Evolutionary conservation across 768 basidiomycete genomes (phyloP).

Genomic region (Asterophora lycoperdoides): DNA sequence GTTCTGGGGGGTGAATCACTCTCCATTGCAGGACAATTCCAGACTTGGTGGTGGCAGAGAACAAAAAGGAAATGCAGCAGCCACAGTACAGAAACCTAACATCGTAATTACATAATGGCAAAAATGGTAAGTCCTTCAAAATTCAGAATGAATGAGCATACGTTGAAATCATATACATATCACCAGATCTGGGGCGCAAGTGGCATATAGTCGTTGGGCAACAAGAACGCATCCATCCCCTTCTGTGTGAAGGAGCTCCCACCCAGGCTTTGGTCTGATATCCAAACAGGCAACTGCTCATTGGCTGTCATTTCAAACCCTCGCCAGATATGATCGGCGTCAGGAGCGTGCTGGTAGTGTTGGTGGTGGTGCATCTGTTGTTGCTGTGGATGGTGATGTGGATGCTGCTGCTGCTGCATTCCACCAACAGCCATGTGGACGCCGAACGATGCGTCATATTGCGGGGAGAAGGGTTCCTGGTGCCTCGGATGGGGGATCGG

Average conservation of each 20-base stretch:
- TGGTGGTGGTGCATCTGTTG: slow-evolving; percentile 27
- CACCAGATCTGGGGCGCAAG: slow-evolving; percentile 75
- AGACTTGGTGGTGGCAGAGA: background rate
- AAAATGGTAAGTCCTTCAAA: background rate
- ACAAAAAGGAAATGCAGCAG: background rate
- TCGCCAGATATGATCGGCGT: slow-evolving; percentile 71
- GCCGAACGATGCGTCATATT: slow-evolving; percentile 45
- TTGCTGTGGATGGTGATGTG: slow-evolving; percentile 21
- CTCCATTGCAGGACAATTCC: background rate
- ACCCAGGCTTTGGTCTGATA: slow-evolving; percentile 78
- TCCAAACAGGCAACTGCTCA: slow-evolving; percentile 81
- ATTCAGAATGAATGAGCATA: slow-evolving; percentile 8
- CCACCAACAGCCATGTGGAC: slow-evolving; percentile 15
- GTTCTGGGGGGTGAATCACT: background rate
- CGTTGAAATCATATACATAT: slow-evolving; percentile 14
- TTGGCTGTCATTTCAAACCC: slow-evolving; percentile 68
- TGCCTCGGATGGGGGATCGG: slow-evolving; percentile 34
- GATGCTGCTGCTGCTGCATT: slow-evolving; percentile 21
- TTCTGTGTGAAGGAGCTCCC: slow-evolving; percentile 72
- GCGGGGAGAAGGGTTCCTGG: slow-evolving; percentile 52
- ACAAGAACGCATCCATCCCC: slow-evolving; percentile 82
- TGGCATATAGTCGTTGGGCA: slow-evolving; percentile 71
- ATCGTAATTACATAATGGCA: slow-evolving; percentile 13
- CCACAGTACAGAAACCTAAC: slow-evolving; percentile 2
- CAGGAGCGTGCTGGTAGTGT: slow-evolving; percentile 23